Evolutionary conservation across 2,329 filamentous ascomycete genomes (phyloP).

Genomic region (Alternaria gaisen): DNA sequence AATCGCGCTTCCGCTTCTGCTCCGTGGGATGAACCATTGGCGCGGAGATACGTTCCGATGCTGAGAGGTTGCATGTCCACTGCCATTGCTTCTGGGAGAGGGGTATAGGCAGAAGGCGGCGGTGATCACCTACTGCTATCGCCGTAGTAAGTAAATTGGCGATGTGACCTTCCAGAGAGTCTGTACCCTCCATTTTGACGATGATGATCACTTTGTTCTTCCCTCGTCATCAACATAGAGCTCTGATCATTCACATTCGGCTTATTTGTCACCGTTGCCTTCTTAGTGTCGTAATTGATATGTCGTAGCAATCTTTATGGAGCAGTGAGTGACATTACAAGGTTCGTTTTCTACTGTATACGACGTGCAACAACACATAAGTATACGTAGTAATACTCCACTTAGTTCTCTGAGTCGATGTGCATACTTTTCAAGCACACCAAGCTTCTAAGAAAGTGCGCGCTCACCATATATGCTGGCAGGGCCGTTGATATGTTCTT

Average conservation of each 20-base stretch:
- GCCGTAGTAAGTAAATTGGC: not conserved
- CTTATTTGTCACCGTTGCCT: not conserved
- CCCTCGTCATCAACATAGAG: not conserved
- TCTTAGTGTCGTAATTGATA: not conserved
- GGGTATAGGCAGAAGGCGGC: conserved; percentile 10
- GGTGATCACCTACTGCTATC: not conserved
- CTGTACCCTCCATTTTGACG: not conserved
- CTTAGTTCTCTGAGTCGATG: no score
- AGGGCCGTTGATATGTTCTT: not conserved
- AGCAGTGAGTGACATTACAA: no score
- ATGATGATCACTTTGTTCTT: not conserved
- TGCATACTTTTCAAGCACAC: not conserved
- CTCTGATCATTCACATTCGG: not conserved
- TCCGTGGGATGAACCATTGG: not conserved
- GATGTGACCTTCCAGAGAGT: not conserved
- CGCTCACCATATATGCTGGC: no score
- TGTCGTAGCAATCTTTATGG: not conserved
- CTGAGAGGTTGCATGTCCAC: conserved; percentile 18
- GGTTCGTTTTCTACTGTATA: no score
- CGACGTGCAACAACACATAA: no score
- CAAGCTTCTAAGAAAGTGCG: not conserved
- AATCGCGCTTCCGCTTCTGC: not conserved
- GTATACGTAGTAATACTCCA: no score
- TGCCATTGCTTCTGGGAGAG: conserved; percentile 23
- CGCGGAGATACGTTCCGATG: conserved; percentile 15